A percentile compares a stretch with the other conserved stretches of the same genome.
phyloP scores from a whole-genome alignment of 805 yeast genomes.

The Lipomyces yamanashiensis region DNA sequence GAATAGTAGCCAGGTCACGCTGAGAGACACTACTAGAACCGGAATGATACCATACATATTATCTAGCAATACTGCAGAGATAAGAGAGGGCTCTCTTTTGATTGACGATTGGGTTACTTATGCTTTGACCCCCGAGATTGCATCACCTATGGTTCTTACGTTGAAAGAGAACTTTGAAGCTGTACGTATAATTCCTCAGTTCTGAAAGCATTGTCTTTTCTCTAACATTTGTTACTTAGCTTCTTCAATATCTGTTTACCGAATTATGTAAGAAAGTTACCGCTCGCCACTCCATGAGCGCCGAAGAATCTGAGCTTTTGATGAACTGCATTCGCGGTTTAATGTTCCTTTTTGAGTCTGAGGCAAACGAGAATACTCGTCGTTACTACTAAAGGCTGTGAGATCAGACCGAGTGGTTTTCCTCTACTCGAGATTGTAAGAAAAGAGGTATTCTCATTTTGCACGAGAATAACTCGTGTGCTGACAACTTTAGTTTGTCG shows the following conservation, averaged over 20 bases:
- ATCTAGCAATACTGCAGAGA: conserved; percentile 13
- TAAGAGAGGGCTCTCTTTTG: neutral
- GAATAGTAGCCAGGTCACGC: conserved; percentile 21
- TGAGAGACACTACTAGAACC: conserved; percentile 12
- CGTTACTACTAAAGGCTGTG: neutral
- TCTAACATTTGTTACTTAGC: neutral
- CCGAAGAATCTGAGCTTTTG: neutral
- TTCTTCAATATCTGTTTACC: conserved; percentile 6
- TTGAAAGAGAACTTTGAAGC: conserved; percentile 1
- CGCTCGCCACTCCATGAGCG: neutral
- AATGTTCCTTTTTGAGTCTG: conserved; percentile 15
- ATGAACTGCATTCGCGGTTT: conserved; percentile 13
- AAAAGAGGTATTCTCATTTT: neutral
- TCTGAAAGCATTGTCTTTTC: neutral
- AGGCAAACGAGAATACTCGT: neutral
- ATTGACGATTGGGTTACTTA: conserved; percentile 33
- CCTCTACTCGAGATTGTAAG: neutral
- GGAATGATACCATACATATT: conserved; percentile 13
- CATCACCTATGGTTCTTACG: neutral
- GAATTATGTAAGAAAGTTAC: conserved; percentile 2
- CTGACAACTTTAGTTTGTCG: too few relatives aligned
- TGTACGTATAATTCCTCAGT: neutral
- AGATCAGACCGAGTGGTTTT: neutral
- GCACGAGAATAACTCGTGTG: neutral
- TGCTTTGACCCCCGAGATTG: conserved; percentile 6